These are phyloP conservation scores for Verticillium alfalfae DNA, from an alignment of 2,329 filamentous ascomycete genomes.

Conservation along the genomic window DNA sequence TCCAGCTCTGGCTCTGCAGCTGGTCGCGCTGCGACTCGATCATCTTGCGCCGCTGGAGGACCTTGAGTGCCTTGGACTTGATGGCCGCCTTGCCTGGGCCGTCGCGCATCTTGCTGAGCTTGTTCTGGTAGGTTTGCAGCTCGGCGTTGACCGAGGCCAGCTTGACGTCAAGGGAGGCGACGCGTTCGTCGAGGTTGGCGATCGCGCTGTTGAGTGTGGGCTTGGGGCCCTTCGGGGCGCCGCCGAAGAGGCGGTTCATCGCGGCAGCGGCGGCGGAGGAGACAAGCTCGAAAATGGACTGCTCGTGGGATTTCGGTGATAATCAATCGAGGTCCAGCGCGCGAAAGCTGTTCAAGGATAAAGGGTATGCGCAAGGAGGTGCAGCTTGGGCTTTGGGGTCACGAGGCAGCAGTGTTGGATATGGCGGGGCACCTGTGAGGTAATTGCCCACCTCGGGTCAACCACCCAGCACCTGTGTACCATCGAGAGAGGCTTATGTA, in stretches of 20 bases:
- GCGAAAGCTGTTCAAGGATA: neutral
- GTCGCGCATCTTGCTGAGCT: slow-evolving; percentile 88
- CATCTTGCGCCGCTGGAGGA: slow-evolving; percentile 87
- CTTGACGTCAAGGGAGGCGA: slow-evolving; percentile 89
- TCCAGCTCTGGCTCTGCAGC: slow-evolving; percentile 91
- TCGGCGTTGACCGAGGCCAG: slow-evolving; percentile 89
- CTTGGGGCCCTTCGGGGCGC: slow-evolving; percentile 81
- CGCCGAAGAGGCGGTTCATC: slow-evolving; percentile 96
- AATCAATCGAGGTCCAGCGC: neutral
- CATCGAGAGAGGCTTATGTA: neutral
- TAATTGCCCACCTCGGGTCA: neutral
- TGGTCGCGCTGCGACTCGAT: slow-evolving; percentile 94
- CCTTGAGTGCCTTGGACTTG: slow-evolving; percentile 89
- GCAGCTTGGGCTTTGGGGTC: neutral
- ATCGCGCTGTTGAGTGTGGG: slow-evolving; percentile 83
- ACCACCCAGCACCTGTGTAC: no score
- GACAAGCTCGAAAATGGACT: neutral
- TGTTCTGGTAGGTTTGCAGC: slow-evolving; percentile 79
- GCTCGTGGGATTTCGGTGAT: neutral
- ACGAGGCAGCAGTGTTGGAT: neutral
- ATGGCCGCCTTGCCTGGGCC: slow-evolving; percentile 90
- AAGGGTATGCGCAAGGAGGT: neutral
- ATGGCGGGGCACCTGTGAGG: neutral
- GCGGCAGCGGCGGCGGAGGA: slow-evolving; percentile 16
- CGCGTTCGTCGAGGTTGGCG: slow-evolving; percentile 74